Percentiles rank a stretch among this genome's conserved stretches.
phyloP scores from a whole-genome alignment of 2,329 filamentous ascomycete species.

The Helicocarpus griseus region DNA sequence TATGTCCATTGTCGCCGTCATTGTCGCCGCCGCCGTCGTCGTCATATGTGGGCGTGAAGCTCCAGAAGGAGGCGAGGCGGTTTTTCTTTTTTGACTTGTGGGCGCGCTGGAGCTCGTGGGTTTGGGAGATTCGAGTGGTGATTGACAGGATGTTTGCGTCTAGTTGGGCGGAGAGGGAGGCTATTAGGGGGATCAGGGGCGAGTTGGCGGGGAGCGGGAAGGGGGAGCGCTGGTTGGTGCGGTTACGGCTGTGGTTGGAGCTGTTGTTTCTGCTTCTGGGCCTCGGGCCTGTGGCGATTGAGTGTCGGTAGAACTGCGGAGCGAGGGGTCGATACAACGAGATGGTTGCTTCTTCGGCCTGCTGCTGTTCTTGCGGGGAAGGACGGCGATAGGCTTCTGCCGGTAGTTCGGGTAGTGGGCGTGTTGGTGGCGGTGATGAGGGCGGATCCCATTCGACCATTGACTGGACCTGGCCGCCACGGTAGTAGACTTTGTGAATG shows the following conservation, averaged over 20 bases:
- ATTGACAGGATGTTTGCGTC: slow-evolving; percentile 7
- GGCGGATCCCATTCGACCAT: slow-evolving; percentile 2
- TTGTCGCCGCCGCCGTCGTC: slow-evolving; percentile 8
- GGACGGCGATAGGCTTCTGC: background rate
- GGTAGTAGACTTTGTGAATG: slow-evolving; percentile 15
- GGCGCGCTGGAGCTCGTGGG: slow-evolving; percentile 13
- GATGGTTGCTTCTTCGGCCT: background rate
- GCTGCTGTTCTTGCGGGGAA: background rate
- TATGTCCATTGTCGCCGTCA: slow-evolving; percentile 1
- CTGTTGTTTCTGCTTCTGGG: background rate
- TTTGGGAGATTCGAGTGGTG: slow-evolving; percentile 7
- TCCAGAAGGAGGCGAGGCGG: slow-evolving; percentile 32
- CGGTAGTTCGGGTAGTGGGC: slow-evolving; percentile 13
- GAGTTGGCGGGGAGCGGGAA: slow-evolving; percentile 13
- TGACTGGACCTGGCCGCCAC: background rate
- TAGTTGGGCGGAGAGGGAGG: slow-evolving; percentile 15
- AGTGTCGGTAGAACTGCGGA: background rate
- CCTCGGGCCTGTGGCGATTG: background rate
- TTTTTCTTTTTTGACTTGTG: slow-evolving; percentile 18
- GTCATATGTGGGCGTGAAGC: slow-evolving; percentile 22
- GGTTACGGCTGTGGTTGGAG: slow-evolving; percentile 18
- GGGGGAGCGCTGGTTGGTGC: slow-evolving; percentile 5
- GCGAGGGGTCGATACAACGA: background rate
- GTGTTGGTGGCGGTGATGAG: slow-evolving; percentile 16
- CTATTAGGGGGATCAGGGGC: slow-evolving; percentile 21